Percentiles rank a stretch among this genome's conserved stretches.
Evolutionary conservation across 2,329 filamentous ascomycete species (phyloP).

Genomic region (Grosmannia serpens): DNA sequence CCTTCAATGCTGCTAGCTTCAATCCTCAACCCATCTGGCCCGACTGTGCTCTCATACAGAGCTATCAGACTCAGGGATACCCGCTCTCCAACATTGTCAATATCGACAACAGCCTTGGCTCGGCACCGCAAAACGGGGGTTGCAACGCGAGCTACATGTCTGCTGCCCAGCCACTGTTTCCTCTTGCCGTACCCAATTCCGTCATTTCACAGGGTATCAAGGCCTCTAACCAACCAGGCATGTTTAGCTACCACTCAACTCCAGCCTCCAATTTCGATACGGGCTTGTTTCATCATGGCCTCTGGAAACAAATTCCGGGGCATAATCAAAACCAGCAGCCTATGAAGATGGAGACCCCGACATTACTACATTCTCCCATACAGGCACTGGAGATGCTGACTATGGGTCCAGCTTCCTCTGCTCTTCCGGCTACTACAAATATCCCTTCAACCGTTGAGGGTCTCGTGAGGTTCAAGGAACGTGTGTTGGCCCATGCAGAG

Average conservation of each 20-base stretch:
- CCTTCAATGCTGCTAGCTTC: conserved; percentile 28
- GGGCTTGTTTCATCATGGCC: background rate
- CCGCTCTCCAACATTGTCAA: conserved; percentile 14
- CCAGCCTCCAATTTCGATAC: background rate
- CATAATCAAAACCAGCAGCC: conserved; percentile 6
- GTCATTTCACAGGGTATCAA: background rate
- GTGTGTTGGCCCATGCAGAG: conserved; percentile 58
- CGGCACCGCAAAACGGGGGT: conserved; percentile 22
- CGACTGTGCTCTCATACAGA: conserved; percentile 19
- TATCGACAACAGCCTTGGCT: conserved; percentile 13
- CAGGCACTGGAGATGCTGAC: conserved; percentile 16
- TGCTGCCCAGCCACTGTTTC: conserved; percentile 16
- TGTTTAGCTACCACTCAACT: background rate
- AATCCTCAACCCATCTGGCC: conserved; percentile 26
- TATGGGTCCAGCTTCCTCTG: background rate
- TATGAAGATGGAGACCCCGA: conserved; percentile 17
- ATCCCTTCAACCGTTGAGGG: conserved; percentile 4
- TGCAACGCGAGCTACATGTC: conserved; percentile 21
- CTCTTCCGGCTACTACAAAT: background rate
- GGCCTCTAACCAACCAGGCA: background rate
- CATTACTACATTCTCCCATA: conserved; percentile 15
- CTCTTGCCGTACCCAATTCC: conserved; percentile 5
- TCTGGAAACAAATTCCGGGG: background rate
- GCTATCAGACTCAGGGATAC: conserved; percentile 20
- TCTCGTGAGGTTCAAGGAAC: conserved; percentile 49